Evolutionary conservation across 495 filamentous ascomycete genomes (phyloP), one percentile per base, ranked within the genome.

Genomic region (Parmelia sp.): DNA sequence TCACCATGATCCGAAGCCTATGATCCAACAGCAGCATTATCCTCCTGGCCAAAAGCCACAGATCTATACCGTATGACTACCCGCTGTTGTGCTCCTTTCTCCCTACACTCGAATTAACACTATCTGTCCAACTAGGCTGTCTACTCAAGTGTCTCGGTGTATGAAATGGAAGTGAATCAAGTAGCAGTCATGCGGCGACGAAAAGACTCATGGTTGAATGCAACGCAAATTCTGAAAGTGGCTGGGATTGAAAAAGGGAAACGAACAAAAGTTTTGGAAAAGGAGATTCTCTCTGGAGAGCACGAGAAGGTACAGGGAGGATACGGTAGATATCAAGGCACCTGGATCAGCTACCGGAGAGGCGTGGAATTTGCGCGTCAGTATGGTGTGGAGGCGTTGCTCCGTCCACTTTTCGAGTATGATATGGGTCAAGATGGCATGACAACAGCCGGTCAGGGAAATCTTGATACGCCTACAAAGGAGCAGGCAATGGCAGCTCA

Each of bases 401-500:
- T 98, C 53, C 80, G 86, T 49, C 91, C 91, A 36, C 82, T 98
- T 27, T 79, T 98, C 37, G 91, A 90, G 56, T 94, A 96, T 73
- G 91, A 96, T 74, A 88, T 92, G 79, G 86, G 82, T 62, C 84
- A 87, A 63, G 90, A 93, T 62, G 90, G 90, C 4, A 82, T 83
- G 25, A 78, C 81, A n/a, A 75, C 79, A 65, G 73, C 80, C 44
- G 82, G 86, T 40, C 78, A 87, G 57, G 82, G 83, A 64, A 76
- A 79, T 39, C 81, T 92, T 58, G 86, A 96, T 62, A 98, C 94
- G 6, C 94, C 94, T 0, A 98, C 94, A n/a, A 98, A 98, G 74
- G 94, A 98, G 76, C 94, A 98, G 75, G 94, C 94, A 60, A 96
- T 97, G 94, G 95, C 94, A 35, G 95, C 95, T 19, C 91, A 96